Base-by-base conservation (phyloP, 2,329 filamentous ascomycete genomes). In the Herpotrichia juniperi region DNA sequence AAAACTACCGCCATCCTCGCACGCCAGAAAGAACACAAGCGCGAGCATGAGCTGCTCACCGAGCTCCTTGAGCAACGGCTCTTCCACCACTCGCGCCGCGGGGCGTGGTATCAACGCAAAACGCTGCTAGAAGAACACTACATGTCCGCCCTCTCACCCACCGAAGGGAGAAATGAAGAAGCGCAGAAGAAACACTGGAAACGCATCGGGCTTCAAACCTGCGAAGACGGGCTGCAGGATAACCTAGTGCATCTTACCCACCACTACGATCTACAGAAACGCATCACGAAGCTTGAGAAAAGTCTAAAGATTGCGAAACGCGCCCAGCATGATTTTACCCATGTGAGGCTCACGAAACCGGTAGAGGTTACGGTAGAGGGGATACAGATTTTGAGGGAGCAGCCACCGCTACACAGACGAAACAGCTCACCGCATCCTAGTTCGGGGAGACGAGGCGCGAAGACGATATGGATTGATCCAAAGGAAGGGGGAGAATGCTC, bases 71-170 rank as follows among this genome's bases (percentile, higher is more conserved):
- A 77, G 3, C 94, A 99, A 68, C 83, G 83, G 4, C 81, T 97
- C 0, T 97, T 97, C 64, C 93, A 97, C 64, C 81, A 89, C 37
- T 86, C 92, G 1, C 84, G 93, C 24, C 85, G 94, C 35, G 94
- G 94, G 0, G 85, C 87, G 0, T 99, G 94, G 94, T 97, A 97
- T 69, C 93, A 97, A 68, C 89, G 94, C 17, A 96, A 96, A 74
- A 94, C 93, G 1, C 78, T 99, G 1, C 74, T 99, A 1, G 94
- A 99, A 76, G 94, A 99, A 71, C 92, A 96, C 68, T 97, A 99
- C 72, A 93, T 97, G 90, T 82, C 86, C 78, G 25, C 54, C 11
- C 52, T 72, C 2, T 59, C 54, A 2, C 53, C 65, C 7, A 12
- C 56, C 4, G 63, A 56, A 30, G 61, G 57, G 16, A 58, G 63